phyloP scores from a whole-genome alignment of 257 asterid species.

The Nicotiana tabacum region DNA sequence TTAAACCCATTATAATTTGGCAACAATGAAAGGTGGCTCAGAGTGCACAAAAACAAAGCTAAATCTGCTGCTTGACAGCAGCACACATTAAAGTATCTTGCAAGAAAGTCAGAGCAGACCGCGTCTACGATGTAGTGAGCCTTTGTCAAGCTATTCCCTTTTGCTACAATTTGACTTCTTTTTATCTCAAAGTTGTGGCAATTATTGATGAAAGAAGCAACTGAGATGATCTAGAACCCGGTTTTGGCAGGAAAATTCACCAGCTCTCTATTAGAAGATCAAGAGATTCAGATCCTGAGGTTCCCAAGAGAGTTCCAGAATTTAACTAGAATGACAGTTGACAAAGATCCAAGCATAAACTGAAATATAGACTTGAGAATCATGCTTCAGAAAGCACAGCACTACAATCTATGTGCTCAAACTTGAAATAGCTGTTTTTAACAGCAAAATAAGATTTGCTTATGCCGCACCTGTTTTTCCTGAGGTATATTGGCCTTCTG shows the following conservation, averaged over 20 bases:
- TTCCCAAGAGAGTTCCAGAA: background rate
- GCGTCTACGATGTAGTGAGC: background rate
- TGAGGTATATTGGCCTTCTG: conserved; percentile 83
- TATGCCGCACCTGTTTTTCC: conserved; percentile 56
- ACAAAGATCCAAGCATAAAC: background rate
- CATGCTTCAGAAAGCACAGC: background rate
- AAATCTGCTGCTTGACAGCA: background rate
- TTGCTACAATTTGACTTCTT: background rate
- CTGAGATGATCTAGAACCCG: background rate
- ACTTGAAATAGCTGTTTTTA: background rate
- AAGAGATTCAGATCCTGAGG: background rate
- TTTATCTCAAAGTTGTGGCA: background rate
- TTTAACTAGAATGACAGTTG: background rate
- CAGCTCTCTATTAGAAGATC: background rate
- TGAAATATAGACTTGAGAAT: background rate
- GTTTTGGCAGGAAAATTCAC: conserved; percentile 1
- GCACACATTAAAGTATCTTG: background rate
- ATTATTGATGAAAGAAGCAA: background rate
- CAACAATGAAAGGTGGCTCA: background rate
- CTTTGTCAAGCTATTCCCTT: background rate
- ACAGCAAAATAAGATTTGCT: conserved; percentile 8
- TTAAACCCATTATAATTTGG: background rate
- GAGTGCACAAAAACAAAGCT: background rate
- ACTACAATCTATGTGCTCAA: background rate
- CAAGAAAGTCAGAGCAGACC: background rate